phyloP scores from a whole-genome alignment of 257 asterid species.

The Mentha longifolia region DNA sequence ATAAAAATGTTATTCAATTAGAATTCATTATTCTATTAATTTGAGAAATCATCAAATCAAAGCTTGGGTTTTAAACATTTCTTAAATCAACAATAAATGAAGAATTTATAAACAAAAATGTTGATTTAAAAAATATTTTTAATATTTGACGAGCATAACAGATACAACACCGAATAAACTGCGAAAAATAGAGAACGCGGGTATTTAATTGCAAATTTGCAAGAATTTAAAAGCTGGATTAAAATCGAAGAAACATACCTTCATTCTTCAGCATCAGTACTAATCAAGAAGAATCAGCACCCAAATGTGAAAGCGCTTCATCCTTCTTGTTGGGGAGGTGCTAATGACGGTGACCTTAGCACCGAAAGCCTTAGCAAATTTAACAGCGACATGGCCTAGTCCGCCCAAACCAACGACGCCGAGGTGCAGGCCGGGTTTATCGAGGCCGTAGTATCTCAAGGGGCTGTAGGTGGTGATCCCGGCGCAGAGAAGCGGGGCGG shows the following conservation, averaged over 20 bases:
- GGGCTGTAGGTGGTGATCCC: constrained; percentile 59
- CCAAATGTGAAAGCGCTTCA: constrained; percentile 43
- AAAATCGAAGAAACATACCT: not conserved
- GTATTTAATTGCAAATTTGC: too few species aligned
- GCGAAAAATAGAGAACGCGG: too few species aligned
- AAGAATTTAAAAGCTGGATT: too few species aligned
- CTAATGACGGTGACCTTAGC: constrained; percentile 46
- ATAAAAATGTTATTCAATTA: too few species aligned
- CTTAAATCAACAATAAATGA: too few species aligned
- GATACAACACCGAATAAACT: too few species aligned
- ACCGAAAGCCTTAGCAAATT: constrained; percentile 55
- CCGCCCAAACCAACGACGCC: constrained; percentile 57
- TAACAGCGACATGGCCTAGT: constrained; percentile 50
- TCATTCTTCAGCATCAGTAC: constrained; percentile 13
- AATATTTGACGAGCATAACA: too few species aligned
- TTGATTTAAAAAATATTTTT: too few species aligned
- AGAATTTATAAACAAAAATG: too few species aligned
- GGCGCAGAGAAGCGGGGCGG: constrained; percentile 52
- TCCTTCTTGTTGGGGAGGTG: constrained; percentile 40
- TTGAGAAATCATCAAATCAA: too few species aligned
- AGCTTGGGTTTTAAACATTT: too few species aligned
- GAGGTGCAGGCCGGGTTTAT: constrained; percentile 47
- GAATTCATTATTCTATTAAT: too few species aligned
- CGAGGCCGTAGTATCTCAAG: constrained; percentile 39
- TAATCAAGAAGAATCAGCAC: constrained; percentile 45